These are phyloP conservation scores for Magnusiomyces tetraspermus DNA, from an alignment of 1,139 yeast genomes.

Conservation along the genomic window DNA sequence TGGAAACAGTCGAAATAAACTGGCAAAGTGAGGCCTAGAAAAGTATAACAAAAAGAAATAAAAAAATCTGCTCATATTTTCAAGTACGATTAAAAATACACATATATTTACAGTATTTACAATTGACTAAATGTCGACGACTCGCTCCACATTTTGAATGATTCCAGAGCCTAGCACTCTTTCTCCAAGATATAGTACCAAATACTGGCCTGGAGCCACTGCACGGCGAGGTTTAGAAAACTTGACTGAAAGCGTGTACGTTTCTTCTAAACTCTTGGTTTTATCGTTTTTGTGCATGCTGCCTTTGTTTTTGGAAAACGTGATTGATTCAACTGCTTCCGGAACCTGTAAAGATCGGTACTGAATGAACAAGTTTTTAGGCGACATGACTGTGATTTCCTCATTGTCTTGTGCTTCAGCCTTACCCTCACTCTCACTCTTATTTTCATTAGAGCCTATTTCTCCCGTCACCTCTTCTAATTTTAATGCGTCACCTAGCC, in stretches of 20 bases:
- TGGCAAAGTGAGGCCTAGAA: too few species aligned
- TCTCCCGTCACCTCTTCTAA: conserved; percentile 1
- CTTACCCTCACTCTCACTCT: background rate
- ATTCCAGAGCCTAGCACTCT: conserved; percentile 73
- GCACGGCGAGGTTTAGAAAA: conserved; percentile 52
- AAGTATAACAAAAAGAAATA: too few species aligned
- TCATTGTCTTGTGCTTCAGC: background rate
- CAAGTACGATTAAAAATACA: too few species aligned
- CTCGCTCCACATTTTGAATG: conserved; percentile 24
- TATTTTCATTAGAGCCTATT: background rate
- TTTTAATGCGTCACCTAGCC: conserved; percentile 35
- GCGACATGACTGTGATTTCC: background rate
- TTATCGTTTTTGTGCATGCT: background rate
- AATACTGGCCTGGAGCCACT: conserved; percentile 81
- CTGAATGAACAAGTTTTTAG: conserved; percentile 40
- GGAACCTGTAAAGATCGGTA: conserved; percentile 65
- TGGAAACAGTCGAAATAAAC: too few species aligned
- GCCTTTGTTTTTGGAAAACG: background rate
- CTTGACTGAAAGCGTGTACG: conserved; percentile 12
- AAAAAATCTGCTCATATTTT: too few species aligned
- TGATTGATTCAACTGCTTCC: conserved; percentile 22
- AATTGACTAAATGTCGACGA: background rate
- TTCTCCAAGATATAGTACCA: conserved; percentile 61
- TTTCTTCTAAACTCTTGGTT: background rate
- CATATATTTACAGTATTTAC: too few species aligned